A percentile compares a stretch with the other conserved stretches of the same genome.
Evolutionary conservation across 495 filamentous ascomycete species (phyloP).

Genomic region (Penicillium lagena): DNA sequence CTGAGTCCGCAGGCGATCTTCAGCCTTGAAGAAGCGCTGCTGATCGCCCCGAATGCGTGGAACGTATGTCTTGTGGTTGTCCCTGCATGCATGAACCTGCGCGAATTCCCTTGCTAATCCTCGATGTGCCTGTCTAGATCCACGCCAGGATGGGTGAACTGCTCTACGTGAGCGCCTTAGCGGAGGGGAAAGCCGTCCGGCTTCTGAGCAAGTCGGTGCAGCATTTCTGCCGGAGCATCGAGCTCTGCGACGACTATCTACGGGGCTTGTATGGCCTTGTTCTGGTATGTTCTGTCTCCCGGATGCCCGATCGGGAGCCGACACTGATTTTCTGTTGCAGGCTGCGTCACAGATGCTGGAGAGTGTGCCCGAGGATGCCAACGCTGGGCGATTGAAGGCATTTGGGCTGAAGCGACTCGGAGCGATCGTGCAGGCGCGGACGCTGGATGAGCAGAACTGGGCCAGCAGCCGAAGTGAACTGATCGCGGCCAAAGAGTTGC

Average conservation of each 20-base stretch:
- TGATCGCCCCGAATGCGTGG: constrained; percentile 91
- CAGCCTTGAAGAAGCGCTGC: constrained; percentile 81
- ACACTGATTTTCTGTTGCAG: constrained; percentile 1
- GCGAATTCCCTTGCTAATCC: constrained; percentile 1
- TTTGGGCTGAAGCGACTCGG: constrained; percentile 67
- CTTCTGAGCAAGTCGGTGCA: constrained; percentile 65
- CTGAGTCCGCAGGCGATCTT: constrained; percentile 77
- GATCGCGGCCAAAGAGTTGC: constrained; percentile 66
- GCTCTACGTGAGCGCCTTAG: constrained; percentile 58
- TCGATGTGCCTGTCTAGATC: constrained; percentile 42
- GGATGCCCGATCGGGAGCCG: too few relatives aligned
- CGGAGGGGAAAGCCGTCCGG: constrained; percentile 37
- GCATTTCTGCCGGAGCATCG: constrained; percentile 81
- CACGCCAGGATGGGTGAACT: constrained; percentile 86
- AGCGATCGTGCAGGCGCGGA: constrained; percentile 62
- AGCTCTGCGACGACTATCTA: constrained; percentile 88
- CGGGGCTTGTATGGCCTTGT: constrained; percentile 89
- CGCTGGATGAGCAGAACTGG: constrained; percentile 49
- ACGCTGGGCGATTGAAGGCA: constrained; percentile 62
- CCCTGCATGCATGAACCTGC: not conserved
- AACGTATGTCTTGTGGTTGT: constrained; percentile 54
- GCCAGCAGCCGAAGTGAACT: constrained; percentile 71
- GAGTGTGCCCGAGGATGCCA: constrained; percentile 18
- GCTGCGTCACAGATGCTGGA: constrained; percentile 17
- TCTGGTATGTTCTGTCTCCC: constrained; percentile 46